Base-by-base conservation (phyloP, 2,329 filamentous ascomycete species). In the Calonectria montana region DNA sequence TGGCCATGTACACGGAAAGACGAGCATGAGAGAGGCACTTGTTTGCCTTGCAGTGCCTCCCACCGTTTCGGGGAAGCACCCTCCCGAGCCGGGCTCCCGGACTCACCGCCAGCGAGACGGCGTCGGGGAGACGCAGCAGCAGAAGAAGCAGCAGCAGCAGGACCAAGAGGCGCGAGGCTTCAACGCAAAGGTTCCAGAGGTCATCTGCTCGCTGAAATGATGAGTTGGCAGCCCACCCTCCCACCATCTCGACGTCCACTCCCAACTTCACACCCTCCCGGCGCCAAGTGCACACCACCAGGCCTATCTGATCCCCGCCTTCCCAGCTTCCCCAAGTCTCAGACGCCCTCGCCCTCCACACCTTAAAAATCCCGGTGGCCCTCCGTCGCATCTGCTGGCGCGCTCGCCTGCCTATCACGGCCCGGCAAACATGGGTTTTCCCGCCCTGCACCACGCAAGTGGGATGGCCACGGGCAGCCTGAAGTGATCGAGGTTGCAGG, bases 131-230 rank as follows among this genome's bases (percentile, higher is more conserved):
- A 55, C 47, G 29, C 50, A 50, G 29, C 50, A 50, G 47, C 21
- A 55, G 29, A 8, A 31, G 25, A 27, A 53, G 27, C 15, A 50
- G 15, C 29, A 23, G 50, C 16, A 35, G 48, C 25, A 50, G 48
- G 27, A 55, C 18, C 10, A n/a, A 47, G 13, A 29, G 50, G 50
- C 50, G 50, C 31, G 50, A 18, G 50, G 29, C 29, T 55, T 55
- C 50, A 55, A 35, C 29, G 50, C 50, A 55, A 55, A 55, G 50
- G 50, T 55, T 37, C 50, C 50, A 35, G 50, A 55, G 53, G 82
- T 83, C 82, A 83, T 83, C 82, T 83, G 82, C 80, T 29, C 75
- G 71, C 61, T 70, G 73, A 76, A 74, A 55, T 82, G 81, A 80
- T 83, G 82, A 83, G 82, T 70, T 83, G 82, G 81, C 81, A 68